Percentiles rank a stretch among this genome's conserved stretches.
phyloP scores from a whole-genome alignment of 352 stramenopile genomes.

The Phytophthora melonis region DNA sequence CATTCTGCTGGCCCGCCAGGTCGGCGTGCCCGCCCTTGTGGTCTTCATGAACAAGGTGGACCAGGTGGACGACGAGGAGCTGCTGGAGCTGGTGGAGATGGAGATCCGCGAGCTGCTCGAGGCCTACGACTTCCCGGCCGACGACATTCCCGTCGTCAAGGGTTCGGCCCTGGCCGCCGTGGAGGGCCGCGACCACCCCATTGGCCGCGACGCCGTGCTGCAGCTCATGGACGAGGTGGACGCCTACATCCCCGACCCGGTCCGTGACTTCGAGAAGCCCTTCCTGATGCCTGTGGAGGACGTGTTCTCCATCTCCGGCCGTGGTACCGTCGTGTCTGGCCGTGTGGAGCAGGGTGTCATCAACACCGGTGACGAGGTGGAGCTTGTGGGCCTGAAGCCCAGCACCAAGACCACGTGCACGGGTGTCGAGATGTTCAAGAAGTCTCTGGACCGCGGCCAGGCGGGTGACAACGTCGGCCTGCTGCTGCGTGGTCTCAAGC shows the following conservation, averaged over 20 bases:
- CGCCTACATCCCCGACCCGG: slow-evolving; percentile 87
- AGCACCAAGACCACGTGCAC: slow-evolving; percentile 66
- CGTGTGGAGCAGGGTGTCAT: slow-evolving; percentile 93
- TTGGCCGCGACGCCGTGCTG: slow-evolving; percentile 90
- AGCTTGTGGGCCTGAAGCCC: slow-evolving; percentile 54
- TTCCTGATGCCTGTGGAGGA: slow-evolving; percentile 98
- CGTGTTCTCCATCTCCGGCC: slow-evolving; percentile 97
- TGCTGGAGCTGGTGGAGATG: slow-evolving; percentile 52
- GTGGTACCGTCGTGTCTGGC: slow-evolving; percentile 97
- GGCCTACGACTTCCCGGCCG: slow-evolving; percentile 96
- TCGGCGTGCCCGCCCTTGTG: slow-evolving; percentile 91
- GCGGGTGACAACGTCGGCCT: slow-evolving; percentile 97
- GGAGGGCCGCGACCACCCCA: slow-evolving; percentile 86
- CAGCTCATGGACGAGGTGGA: slow-evolving; percentile 95
- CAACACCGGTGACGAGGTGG: slow-evolving; percentile 66
- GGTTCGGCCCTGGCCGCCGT: slow-evolving; percentile 95
- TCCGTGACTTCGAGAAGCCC: slow-evolving; percentile 94
- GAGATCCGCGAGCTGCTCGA: slow-evolving; percentile 67
- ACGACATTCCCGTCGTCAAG: slow-evolving; percentile 95
- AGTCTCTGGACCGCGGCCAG: slow-evolving; percentile 93
- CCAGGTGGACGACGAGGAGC: slow-evolving; percentile 44
- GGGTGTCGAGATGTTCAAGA: slow-evolving; percentile 98
- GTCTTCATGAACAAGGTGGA: slow-evolving; percentile 98
- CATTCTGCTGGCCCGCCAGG: slow-evolving; percentile 96
- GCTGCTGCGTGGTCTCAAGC: slow-evolving; percentile 94